Conservation (phyloP, 164 flowering plant genomes). For the Vitis rupestris region DNA sequence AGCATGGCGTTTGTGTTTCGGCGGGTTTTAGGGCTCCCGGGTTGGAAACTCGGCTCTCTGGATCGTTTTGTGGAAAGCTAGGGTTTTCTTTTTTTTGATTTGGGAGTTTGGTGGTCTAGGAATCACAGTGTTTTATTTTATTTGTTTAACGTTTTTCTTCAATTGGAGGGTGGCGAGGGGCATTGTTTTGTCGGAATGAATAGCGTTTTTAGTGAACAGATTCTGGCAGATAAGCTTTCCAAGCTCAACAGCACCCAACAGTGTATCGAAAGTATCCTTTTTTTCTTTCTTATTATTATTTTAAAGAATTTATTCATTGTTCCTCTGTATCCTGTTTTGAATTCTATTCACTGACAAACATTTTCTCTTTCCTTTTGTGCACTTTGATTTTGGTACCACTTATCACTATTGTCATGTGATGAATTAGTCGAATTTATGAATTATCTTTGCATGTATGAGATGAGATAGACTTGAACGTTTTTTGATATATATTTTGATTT, state of each 20-base stretch:
- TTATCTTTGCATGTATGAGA: too few species aligned
- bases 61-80: conserved; percentile 1
- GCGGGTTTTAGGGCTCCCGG: neutral
- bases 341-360: neutral
- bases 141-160: neutral
- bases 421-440: too few species aligned
- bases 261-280: conserved; percentile 95
- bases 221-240: conserved; percentile 92
- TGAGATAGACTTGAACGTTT: too few species aligned
- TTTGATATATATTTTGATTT: too few species aligned
- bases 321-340: neutral
- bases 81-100: neutral
- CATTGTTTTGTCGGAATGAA: conserved; percentile 56
- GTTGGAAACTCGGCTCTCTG: too few species aligned
- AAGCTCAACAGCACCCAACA: conserved; percentile 95
- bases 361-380: too few species aligned
- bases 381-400: too few species aligned
- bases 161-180: neutral
- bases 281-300: neutral
- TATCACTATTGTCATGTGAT: too few species aligned
- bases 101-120: neutral
- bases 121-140: neutral
- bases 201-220: conserved; percentile 83
- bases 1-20: neutral
- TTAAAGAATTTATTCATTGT: neutral